Evolutionary conservation across 192 early-diverging fungal species (phyloP), one percentile per base, ranked within the genome.

Genomic region (Ambispora gerdemannii): DNA sequence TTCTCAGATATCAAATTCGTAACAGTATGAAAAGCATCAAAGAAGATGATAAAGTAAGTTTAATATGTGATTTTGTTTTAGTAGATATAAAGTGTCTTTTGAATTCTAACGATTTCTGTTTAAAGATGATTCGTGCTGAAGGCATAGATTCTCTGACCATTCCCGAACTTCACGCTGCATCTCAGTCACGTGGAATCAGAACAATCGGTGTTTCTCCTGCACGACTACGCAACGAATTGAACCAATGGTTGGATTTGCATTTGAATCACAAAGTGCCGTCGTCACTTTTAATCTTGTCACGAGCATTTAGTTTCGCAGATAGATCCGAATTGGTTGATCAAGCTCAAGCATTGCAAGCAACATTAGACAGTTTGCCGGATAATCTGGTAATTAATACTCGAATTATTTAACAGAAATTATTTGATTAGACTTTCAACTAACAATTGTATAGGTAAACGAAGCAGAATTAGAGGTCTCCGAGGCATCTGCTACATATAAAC

Each of bases 161-260:
- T 58, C 91, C 85, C 4, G 96, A 98, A 77, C 76, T 98, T 32
- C 93, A 94, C 74, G 80, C 84, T 59, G 93, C 93, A 25, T 96
- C 93, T 75, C 82, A 85, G 60, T 85, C 90, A 25, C 94, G 96
- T 72, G 96, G 96, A 32, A 93, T 98, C 70, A 86, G 90, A 22
- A 89, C 86, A 3, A 82, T 93, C 25, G 96, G 96, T 15, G 93
- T 91, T 11, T 94, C 92, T 3, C 94, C 95, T 0, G 93, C 88
- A 17, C 87, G 96, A 34, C 82, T 98, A 77, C 86, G 94, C 51
- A 86, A 86, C 60, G 95, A 97, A 75, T 79, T 98, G 60, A 71
- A 78, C 47, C 96, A 98, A 74, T 98, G 96, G 96, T 79, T 98
- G 49, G 95, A 97, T 58, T 86, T 98, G 74, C 93, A 97, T 75